A percentile compares a stretch with the other conserved stretches of the same genome.
Conservation (phyloP, 176 grass and related monocot species). For the Chrysopogon serrulatus region DNA sequence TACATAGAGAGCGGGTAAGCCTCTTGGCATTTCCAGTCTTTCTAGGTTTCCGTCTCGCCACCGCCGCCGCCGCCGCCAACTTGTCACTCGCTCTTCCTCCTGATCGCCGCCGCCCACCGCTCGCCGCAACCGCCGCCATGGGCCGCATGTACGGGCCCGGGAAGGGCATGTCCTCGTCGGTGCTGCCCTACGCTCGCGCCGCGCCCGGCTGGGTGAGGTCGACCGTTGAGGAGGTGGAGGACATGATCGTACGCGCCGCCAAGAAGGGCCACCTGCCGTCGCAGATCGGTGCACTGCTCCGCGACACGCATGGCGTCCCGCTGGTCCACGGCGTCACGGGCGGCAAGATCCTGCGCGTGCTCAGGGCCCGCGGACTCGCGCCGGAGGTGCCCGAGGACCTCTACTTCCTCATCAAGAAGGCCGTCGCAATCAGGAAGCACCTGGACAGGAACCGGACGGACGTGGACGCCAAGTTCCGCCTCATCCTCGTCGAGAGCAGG, state of each 20-base stretch:
- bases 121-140: conserved; percentile 38
- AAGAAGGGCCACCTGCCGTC: conserved; percentile 49
- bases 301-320: conserved; percentile 25
- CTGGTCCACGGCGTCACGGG: conserved; percentile 54
- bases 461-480: conserved; percentile 71
- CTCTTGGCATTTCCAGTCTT: background rate
- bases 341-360: conserved; percentile 71
- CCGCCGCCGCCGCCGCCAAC: conserved; percentile 21
- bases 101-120: background rate
- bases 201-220: conserved; percentile 60
- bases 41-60: conserved; percentile 28
- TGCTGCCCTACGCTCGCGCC: conserved; percentile 46
- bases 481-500: conserved; percentile 83
- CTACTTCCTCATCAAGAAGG: conserved; percentile 90
- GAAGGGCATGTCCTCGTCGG: conserved; percentile 82
- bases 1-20: background rate
- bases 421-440: conserved; percentile 83
- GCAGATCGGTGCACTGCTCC: conserved; percentile 28
- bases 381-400: conserved; percentile 74
- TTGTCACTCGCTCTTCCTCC: background rate
- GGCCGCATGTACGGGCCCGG: conserved; percentile 75
- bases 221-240: conserved; percentile 25
- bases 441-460: conserved; percentile 82
- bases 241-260: conserved; percentile 25
- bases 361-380: conserved; percentile 58